These are phyloP conservation scores for Zelopaecilomyces penicillatus DNA, from an alignment of 2,329 filamentous ascomycete genomes.

Conservation along the genomic window DNA sequence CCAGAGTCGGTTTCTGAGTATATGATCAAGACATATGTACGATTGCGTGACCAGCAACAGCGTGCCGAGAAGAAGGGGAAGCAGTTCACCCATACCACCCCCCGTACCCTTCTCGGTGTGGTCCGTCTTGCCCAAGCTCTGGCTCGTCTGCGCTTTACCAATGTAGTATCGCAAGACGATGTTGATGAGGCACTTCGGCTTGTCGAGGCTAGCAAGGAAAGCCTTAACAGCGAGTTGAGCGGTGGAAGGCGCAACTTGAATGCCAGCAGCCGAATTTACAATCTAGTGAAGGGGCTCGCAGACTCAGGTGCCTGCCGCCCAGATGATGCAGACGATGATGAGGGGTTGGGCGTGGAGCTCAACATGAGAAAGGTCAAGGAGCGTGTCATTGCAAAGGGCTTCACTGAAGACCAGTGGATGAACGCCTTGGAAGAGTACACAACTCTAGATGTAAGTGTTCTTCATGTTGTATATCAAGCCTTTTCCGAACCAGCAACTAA, in stretches of 20 bases:
- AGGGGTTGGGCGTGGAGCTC: constrained; percentile 55
- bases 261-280: constrained; percentile 85
- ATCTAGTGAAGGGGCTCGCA: constrained; percentile 80
- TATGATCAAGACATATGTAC: constrained; percentile 93
- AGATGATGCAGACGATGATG: constrained; percentile 51
- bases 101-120: constrained; percentile 86
- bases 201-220: constrained; percentile 89
- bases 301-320: constrained; percentile 80
- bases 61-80: constrained; percentile 84
- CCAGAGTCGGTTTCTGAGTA: constrained; percentile 85
- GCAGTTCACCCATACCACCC: constrained; percentile 88
- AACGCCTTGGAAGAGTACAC: constrained; percentile 85
- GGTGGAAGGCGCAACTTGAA: constrained; percentile 60
- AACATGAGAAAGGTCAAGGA: constrained; percentile 85
- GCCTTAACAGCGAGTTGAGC: constrained; percentile 63
- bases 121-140: constrained; percentile 90
- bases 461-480: too few species aligned
- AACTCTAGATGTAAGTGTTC: constrained; percentile 69
- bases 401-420: constrained; percentile 88
- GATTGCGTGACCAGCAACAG: constrained; percentile 85
- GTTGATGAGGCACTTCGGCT: constrained; percentile 91
- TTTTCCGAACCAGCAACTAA: neutral
- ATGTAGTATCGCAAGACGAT: constrained; percentile 79
- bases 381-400: constrained; percentile 89
- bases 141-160: constrained; percentile 81